Evolutionary conservation across 805 yeast species (phyloP).

Genomic region (Myxozyma melibiosi): DNA sequence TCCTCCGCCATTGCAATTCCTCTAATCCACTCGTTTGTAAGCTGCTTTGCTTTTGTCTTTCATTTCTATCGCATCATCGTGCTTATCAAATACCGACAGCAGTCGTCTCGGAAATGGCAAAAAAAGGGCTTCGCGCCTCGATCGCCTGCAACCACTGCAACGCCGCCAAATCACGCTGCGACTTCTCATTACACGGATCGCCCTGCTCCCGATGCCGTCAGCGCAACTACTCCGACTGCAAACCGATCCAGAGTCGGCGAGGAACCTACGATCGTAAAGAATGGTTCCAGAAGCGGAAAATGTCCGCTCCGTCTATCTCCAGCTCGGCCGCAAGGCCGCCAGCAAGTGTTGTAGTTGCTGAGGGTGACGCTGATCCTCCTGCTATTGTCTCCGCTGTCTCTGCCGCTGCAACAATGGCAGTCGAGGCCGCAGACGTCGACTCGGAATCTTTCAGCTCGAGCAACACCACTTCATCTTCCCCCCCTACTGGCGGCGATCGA

Average conservation of each 20-base stretch:
- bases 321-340: too few relatives aligned
- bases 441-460: too few relatives aligned
- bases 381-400: too few relatives aligned
- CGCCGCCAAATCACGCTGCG: conserved; percentile 14
- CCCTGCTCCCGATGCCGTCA: conserved; percentile 19
- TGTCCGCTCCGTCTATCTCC: not conserved
- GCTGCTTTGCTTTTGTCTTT: too few relatives aligned
- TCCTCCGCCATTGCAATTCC: too few relatives aligned
- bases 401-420: not conserved
- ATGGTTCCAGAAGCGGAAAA: not conserved
- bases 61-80: too few relatives aligned
- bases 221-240: conserved; percentile 10
- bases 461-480: too few relatives aligned
- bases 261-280: conserved; percentile 24
- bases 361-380: too few relatives aligned
- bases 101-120: not conserved
- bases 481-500: too few relatives aligned
- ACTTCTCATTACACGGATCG: conserved; percentile 11
- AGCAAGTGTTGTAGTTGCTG: too few relatives aligned
- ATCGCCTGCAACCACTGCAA: conserved; percentile 24
- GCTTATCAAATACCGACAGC: not conserved
- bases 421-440: too few relatives aligned
- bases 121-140: conserved; percentile 5
- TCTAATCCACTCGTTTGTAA: too few relatives aligned
- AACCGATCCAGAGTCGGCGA: conserved; percentile 16